Evolutionary conservation across 2,329 filamentous ascomycete species (phyloP), one percentile per base, ranked within the genome.

Genomic region (Ophiostoma tasmaniense): DNA sequence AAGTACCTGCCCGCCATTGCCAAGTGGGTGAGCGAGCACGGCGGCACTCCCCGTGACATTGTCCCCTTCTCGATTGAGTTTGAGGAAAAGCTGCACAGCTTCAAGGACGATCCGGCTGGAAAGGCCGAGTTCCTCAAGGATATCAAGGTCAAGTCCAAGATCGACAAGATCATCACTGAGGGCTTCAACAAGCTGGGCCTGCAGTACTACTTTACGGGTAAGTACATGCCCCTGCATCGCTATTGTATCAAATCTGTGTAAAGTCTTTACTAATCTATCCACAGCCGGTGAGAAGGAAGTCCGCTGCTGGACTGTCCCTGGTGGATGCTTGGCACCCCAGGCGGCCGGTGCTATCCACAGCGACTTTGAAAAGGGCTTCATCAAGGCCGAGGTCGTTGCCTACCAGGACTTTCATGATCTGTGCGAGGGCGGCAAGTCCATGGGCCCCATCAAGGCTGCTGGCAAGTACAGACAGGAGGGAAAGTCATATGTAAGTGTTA

Each of bases 291-390:
- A 81, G 76, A 81, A 81, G 73, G 80, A 81, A 72, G 78, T 81
- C 59, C 74, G 79, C 68, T 81, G 80, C 71, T 81, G 80, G 80
- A 80, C 79, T 0, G 77, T 99, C 77, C 88, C 95, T 69, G 93
- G 91, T 75, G 93, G 92, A 74, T 96, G 90, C 77, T 98, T 98
- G 84, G 95, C 95, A 14, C 95, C 95, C 25, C 91, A 95, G 77
- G 95, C 95, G 66, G 95, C 95, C 50, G 95, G 95, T 84, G 95
- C 98, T 72, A 99, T 99, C 74, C 95, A 99, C 82, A 91, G 89
- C 74, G 95, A 99, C 79, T 98, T 99, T 74, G 95, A 98, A 81
- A 98, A 98, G 88, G 98, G 95, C 0, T 99, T 99, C 79, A 99
- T 81, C 73, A 81, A 81, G 70, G 80, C 80, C 7, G 80, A 81